These are phyloP conservation scores for Raffaelea deltoideospora DNA, from an alignment of 2,329 filamentous ascomycete species.

Conservation along the genomic window DNA sequence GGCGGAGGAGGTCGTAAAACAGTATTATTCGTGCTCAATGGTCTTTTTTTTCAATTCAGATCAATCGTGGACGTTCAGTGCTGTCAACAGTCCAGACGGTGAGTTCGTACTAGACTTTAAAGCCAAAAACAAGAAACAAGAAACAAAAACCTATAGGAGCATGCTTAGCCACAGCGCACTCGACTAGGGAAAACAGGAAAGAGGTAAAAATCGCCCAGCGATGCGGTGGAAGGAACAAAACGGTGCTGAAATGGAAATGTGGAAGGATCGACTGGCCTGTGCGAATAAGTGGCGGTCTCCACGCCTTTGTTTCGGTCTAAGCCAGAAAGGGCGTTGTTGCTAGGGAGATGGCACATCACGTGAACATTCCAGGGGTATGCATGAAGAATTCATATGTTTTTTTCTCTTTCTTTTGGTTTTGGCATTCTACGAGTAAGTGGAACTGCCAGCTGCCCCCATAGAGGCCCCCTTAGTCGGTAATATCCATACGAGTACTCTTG, in stretches of 20 bases:
- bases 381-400: not conserved
- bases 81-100: too few relatives aligned
- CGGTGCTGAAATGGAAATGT: not conserved
- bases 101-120: too few relatives aligned
- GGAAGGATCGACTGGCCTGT: constrained; percentile 1
- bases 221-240: constrained; percentile 1
- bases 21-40: too few relatives aligned
- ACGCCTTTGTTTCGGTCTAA: constrained; percentile 4
- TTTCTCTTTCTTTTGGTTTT: not conserved
- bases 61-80: too few relatives aligned
- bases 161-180: too few relatives aligned
- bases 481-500: too few relatives aligned
- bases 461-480: too few relatives aligned
- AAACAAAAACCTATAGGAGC: too few relatives aligned
- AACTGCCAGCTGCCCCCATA: too few relatives aligned
- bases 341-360: constrained; percentile 3
- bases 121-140: too few relatives aligned
- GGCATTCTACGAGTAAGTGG: not conserved
- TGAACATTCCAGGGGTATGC: not conserved
- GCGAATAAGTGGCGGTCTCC: not conserved
- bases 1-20: too few relatives aligned
- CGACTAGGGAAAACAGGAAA: not conserved
- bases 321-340: constrained; percentile 2
- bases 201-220: not conserved
- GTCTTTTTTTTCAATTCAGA: too few relatives aligned